Evolutionary conservation across 2,329 filamentous ascomycete species (phyloP).

Genomic region (Colletotrichum salicis): DNA sequence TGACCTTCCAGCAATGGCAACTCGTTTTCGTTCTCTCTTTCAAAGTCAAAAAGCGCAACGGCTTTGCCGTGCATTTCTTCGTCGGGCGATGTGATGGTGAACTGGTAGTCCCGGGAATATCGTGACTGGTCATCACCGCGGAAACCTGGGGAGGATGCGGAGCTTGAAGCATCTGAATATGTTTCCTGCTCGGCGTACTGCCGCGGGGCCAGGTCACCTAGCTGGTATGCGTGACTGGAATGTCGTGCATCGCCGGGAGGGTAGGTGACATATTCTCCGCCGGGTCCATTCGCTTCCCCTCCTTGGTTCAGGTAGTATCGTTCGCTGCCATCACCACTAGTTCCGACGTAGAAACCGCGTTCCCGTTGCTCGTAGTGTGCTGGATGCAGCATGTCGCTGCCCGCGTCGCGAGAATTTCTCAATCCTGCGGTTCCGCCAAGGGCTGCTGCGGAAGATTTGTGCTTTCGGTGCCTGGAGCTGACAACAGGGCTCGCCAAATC

Average conservation of each 20-base stretch:
- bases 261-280: slow-evolving; percentile 85
- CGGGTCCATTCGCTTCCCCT: slow-evolving; percentile 77
- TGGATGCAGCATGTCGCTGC: slow-evolving; percentile 56
- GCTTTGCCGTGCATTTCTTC: slow-evolving; percentile 98
- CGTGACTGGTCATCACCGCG: slow-evolving; percentile 76
- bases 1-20: slow-evolving; percentile 92
- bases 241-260: slow-evolving; percentile 72
- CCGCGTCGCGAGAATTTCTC: slow-evolving; percentile 48
- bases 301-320: slow-evolving; percentile 79
- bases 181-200: slow-evolving; percentile 61
- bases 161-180: slow-evolving; percentile 69
- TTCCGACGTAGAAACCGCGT: slow-evolving; percentile 74
- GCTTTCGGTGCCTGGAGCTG: slow-evolving; percentile 85
- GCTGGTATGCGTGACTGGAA: slow-evolving; percentile 60
- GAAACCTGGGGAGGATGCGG: slow-evolving; percentile 67
- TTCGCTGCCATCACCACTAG: slow-evolving; percentile 76
- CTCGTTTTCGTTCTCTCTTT: slow-evolving; percentile 95
- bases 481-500: slow-evolving; percentile 93
- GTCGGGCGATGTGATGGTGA: slow-evolving; percentile 93
- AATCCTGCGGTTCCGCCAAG: slow-evolving; percentile 58
- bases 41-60: slow-evolving; percentile 94
- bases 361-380: slow-evolving; percentile 68
- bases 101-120: slow-evolving; percentile 92
- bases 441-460: slow-evolving; percentile 74
- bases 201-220: slow-evolving; percentile 57